phyloP scores from a whole-genome alignment of 78 protist genomes.

The Diacronema lutheri region DNA sequence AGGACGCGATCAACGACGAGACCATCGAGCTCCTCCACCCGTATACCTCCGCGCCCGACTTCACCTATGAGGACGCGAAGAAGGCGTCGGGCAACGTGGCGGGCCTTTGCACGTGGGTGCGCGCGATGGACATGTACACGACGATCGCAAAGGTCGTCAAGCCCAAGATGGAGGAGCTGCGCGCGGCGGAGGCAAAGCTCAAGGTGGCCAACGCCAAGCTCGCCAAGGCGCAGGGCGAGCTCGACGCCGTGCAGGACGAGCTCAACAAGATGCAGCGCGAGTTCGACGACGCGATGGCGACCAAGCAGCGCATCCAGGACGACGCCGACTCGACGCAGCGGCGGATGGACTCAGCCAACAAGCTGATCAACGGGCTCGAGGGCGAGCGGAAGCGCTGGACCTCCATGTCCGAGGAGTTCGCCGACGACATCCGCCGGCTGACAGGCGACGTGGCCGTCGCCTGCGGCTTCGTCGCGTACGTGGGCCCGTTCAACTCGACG shows the following conservation, averaged over 20 bases:
- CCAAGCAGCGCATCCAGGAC: slow-evolving; percentile 74
- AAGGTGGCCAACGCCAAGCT: slow-evolving; percentile 41
- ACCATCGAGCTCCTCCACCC: slow-evolving; percentile 79
- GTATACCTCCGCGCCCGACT: slow-evolving; percentile 69
- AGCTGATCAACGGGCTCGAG: slow-evolving; percentile 76
- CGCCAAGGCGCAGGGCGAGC: slow-evolving; percentile 60
- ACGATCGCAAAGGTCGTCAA: slow-evolving; percentile 63
- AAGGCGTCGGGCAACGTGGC: slow-evolving; percentile 57
- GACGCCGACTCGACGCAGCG: slow-evolving; percentile 57
- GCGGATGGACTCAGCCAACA: slow-evolving; percentile 67
- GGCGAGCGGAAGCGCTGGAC: slow-evolving; percentile 89
- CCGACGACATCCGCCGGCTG: slow-evolving; percentile 49
- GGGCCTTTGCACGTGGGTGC: slow-evolving; percentile 77
- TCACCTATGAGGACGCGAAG: slow-evolving; percentile 60
- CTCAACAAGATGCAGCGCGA: slow-evolving; percentile 52
- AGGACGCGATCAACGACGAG: slow-evolving; percentile 81
- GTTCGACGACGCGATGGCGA: slow-evolving; percentile 63
- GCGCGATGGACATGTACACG: slow-evolving; percentile 69
- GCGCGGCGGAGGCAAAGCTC: slow-evolving; percentile 46
- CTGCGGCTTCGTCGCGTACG: slow-evolving; percentile 79
- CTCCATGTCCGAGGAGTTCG: slow-evolving; percentile 53
- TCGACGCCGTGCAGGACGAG: slow-evolving; percentile 50
- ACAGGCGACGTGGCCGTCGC: slow-evolving; percentile 83
- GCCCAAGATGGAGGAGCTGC: slow-evolving; percentile 67
- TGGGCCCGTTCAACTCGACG: slow-evolving; percentile 84